Evolutionary conservation across 371 early-diverging fungal genomes (phyloP), one percentile per base, ranked within the genome.

Genomic region (Choanephora cucurbitarum): DNA sequence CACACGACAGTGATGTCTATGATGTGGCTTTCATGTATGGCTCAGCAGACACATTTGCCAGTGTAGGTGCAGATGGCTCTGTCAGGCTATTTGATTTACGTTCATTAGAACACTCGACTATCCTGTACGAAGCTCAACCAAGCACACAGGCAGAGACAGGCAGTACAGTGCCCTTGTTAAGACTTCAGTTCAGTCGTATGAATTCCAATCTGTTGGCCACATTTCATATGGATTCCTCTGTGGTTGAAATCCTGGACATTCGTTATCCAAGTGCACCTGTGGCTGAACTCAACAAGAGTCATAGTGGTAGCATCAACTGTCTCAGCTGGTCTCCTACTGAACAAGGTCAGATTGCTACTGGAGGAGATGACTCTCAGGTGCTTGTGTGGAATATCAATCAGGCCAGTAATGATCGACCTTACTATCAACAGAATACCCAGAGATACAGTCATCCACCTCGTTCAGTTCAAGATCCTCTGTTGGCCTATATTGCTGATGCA

Each of bases 51-150:
- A 87, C 91, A n/a, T 98, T 98, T 85, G 97, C 91, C 0, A 91
- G 92, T 57, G 96, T 93, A 3, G 97, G 98, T 13, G 97, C 94
- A 2, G 98, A 98, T 70, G 98, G 98, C 0, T 91, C 91, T 14
- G 90, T 98, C n/a, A 84, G 98, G 21, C 85, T 95, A 81, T 98
- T 98, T 78, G 98, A 98, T 73, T 76, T 96, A 50, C 79, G 98
- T 47, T 79, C 91, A 13, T 69, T 95, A 31, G 94, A 94, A 51
- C 97, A 97, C 70, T 96, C 96, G 2, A 97, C 98, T 7, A 97
- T 98, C 58, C 71, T 98, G 34, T 98, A 96, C 70, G 98, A 98
- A 77, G 88, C 92, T n/a, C 86, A 89, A 0, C 75, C 45, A 58
- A 5, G 34, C 31, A 14, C 23, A 28, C 28, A 28, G 7, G 28